These are phyloP conservation scores for Vanrija sp. DNA, from an alignment of 1,284 basidiomycete species.

Conservation along the genomic window DNA sequence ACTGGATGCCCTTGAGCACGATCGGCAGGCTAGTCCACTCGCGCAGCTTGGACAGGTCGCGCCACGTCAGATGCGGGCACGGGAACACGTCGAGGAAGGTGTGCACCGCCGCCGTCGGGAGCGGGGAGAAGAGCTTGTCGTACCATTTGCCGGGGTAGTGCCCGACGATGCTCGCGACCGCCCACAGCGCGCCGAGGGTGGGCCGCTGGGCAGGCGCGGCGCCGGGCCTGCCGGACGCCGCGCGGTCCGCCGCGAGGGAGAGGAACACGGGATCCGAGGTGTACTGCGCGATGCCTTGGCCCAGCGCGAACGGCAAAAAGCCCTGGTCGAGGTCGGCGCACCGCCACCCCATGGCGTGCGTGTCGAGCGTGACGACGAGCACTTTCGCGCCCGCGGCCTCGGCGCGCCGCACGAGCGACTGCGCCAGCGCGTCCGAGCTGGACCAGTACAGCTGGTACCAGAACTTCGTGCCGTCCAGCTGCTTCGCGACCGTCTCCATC, in stretches of 20 bases:
- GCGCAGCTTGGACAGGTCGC: slow-evolving; percentile 8
- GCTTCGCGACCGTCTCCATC: slow-evolving; percentile 68
- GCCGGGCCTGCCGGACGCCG: not conserved
- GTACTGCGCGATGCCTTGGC: slow-evolving; percentile 15
- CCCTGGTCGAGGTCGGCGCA: slow-evolving; percentile 11
- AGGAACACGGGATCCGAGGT: slow-evolving; percentile 13
- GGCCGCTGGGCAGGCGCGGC: not conserved
- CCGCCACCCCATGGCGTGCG: slow-evolving; percentile 61
- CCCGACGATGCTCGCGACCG: slow-evolving; percentile 1
- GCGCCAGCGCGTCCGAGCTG: slow-evolving; percentile 49
- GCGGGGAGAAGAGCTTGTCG: slow-evolving; percentile 1
- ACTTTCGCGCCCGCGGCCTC: slow-evolving; percentile 53
- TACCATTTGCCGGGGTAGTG: slow-evolving; percentile 10
- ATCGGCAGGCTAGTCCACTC: slow-evolving; percentile 48
- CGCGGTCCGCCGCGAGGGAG: slow-evolving; percentile 4
- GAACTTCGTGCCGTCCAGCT: slow-evolving; percentile 59
- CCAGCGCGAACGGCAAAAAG: slow-evolving; percentile 10
- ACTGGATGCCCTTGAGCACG: slow-evolving; percentile 63
- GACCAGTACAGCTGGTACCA: slow-evolving; percentile 80
- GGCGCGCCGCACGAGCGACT: slow-evolving; percentile 52
- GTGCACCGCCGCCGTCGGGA: slow-evolving; percentile 9
- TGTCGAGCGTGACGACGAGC: slow-evolving; percentile 57
- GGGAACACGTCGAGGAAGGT: slow-evolving; percentile 19
- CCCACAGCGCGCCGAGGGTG: slow-evolving; percentile 3
- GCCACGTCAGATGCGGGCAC: slow-evolving; percentile 6